Evolutionary conservation across 345 rosid species (phyloP).

Genomic region (Adansonia digitata): DNA sequence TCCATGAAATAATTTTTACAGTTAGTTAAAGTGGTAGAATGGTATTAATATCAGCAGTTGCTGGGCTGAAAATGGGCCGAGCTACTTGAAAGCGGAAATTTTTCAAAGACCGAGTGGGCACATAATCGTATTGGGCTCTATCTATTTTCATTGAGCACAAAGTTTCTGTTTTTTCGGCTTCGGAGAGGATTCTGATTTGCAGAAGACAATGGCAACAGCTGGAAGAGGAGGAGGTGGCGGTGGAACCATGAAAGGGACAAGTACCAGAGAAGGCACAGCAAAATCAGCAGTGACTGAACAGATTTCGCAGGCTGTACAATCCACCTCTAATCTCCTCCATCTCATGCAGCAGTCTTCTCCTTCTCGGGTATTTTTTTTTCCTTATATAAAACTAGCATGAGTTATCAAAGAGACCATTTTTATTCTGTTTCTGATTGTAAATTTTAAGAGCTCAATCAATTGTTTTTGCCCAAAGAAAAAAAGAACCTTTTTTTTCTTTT

Average conservation of each 20-base stretch:
- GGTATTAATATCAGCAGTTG: background rate
- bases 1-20: too few species aligned
- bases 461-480: background rate
- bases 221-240: background rate
- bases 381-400: background rate
- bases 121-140: background rate
- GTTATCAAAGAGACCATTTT: background rate
- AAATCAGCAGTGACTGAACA: conserved; percentile 72
- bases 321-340: conserved; percentile 78
- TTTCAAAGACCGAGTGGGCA: background rate
- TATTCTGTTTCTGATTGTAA: background rate
- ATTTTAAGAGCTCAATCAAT: background rate
- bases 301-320: conserved; percentile 68
- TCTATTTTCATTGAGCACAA: background rate
- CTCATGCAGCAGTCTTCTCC: conserved; percentile 82
- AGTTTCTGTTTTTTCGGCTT: background rate
- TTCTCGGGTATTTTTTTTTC: conserved; percentile 42
- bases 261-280: conserved; percentile 54
- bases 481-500: background rate
- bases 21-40: too few species aligned
- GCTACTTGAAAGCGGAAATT: background rate
- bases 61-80: background rate
- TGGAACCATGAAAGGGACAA: conserved; percentile 21
- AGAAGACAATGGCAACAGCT: conserved; percentile 4
- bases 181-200: background rate